Evolutionary conservation across 164 flowering plant genomes (phyloP), one percentile per base, ranked within the genome.

Genomic region (Tetracentron sinense): DNA sequence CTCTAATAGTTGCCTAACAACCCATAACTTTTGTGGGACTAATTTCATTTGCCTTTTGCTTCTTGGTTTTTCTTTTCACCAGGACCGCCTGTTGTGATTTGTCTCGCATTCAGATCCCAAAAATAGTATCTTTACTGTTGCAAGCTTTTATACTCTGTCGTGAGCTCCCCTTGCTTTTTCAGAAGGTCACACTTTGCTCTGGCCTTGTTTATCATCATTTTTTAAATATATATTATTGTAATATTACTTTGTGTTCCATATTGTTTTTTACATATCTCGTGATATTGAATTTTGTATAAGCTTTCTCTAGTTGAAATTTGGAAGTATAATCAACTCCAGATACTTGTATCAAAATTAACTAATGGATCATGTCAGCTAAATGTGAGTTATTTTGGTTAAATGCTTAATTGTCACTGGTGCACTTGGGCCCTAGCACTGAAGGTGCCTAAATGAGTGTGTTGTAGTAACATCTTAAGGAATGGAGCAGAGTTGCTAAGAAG

Each of bases 81-180:
- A 86, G 88, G 79, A 66, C 11, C 23, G 0, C 30, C 17, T 80
- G 86, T 72, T 88, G 88, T 70, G 70, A 72, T 61, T 50, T 82
- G 22, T 73, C 77, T 62, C 16, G 59, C 50, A 67, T 91, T 65
- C 71, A 70, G 63, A 64, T 76, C 53, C 31, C 78, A 25, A 65
- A 53, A 57, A 48, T 89, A n/a, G 65, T 81, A 16, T 63, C 81
- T 38, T 88, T 81, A 84, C 64, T 94, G 78, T 73, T 68, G 72
- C 76, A 81, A 44, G 86, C 93, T 27, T 91, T 89, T 76, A 68
- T 88, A 21, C 79, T 85, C 53, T 79, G 83, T 68, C 85, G 84
- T 57, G 96, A 94, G 72, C 79, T 84, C 59, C 96, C 99, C 21
- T 11, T 74, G 52, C 83, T 91, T 55, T 70, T 82, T 68, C 83